Evolutionary conservation across 805 yeast genomes (phyloP).

Genomic region (Saccharomycopsis oosterbeekiorum): DNA sequence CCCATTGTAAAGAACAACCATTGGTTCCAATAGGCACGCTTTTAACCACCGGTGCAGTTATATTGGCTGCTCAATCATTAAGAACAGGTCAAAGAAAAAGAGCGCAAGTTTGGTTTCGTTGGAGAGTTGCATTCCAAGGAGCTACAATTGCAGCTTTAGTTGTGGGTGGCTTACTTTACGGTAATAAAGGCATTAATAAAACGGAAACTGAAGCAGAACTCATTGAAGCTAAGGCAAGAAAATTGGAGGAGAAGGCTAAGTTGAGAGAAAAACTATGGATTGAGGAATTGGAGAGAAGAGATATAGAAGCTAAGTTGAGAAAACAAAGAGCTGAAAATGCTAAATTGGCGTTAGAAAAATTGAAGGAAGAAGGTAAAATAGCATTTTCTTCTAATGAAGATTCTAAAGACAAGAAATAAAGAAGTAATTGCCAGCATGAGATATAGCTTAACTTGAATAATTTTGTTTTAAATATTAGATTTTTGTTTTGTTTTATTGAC

Average conservation of each 20-base stretch:
- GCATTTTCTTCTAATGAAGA: conserved; percentile 1
- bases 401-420: not conserved
- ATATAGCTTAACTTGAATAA: too few species aligned
- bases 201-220: conserved; percentile 23
- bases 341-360: conserved; percentile 32
- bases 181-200: conserved; percentile 33
- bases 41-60: conserved; percentile 72
- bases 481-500: too few species aligned
- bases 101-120: conserved; percentile 80
- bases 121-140: conserved; percentile 82
- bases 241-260: conserved; percentile 68
- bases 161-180: conserved; percentile 66
- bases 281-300: conserved; percentile 73
- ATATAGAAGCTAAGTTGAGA: conserved; percentile 57
- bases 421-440: not conserved
- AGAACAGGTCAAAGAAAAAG: conserved; percentile 58
- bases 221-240: conserved; percentile 49
- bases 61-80: conserved; percentile 66
- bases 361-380: conserved; percentile 26
- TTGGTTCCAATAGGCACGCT: conserved; percentile 76
- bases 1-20: conserved; percentile 76
- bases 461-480: not conserved
- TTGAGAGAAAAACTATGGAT: conserved; percentile 82
- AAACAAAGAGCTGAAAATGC: conserved; percentile 58
- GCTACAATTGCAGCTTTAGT: conserved; percentile 74